phyloP scores from a whole-genome alignment of 163 green algal species.

The Smithsoniella earleae region DNA sequence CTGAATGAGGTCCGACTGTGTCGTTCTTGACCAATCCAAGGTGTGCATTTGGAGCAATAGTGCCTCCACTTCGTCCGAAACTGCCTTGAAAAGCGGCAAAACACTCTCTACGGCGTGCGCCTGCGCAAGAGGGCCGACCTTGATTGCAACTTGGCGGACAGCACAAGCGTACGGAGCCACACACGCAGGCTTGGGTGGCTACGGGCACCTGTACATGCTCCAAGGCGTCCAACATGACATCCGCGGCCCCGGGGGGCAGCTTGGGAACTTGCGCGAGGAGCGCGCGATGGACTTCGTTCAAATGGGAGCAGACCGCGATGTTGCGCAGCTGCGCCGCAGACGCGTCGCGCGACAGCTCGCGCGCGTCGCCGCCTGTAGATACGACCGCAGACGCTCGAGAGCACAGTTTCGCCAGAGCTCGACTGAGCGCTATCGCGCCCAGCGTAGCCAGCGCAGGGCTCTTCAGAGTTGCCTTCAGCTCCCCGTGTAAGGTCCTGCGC shows the following conservation, averaged over 20 bases:
- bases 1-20: slow-evolving; percentile 20
- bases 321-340: slow-evolving; percentile 67
- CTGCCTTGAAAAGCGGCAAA: slow-evolving; percentile 62
- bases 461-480: slow-evolving; percentile 62
- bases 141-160: no score
- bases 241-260: slow-evolving; percentile 51
- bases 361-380: slow-evolving; percentile 44
- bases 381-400: slow-evolving; percentile 26
- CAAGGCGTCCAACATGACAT: slow-evolving; percentile 45
- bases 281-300: slow-evolving; percentile 75
- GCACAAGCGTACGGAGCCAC: no score
- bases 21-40: slow-evolving; percentile 38
- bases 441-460: slow-evolving; percentile 53
- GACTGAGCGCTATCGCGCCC: slow-evolving; percentile 51
- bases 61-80: slow-evolving; percentile 64
- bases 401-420: slow-evolving; percentile 47
- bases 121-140: no score
- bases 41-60: slow-evolving; percentile 65
- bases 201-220: slow-evolving; percentile 45
- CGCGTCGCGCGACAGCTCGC: slow-evolving; percentile 33
- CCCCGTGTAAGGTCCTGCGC: slow-evolving; percentile 74
- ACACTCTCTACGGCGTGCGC: slow-evolving; percentile 49
- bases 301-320: slow-evolving; percentile 64
- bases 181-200: no score
- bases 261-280: slow-evolving; percentile 46